These are phyloP conservation scores for Botrytis byssoidea DNA, from an alignment of 2,329 filamentous ascomycete species.

Conservation along the genomic window DNA sequence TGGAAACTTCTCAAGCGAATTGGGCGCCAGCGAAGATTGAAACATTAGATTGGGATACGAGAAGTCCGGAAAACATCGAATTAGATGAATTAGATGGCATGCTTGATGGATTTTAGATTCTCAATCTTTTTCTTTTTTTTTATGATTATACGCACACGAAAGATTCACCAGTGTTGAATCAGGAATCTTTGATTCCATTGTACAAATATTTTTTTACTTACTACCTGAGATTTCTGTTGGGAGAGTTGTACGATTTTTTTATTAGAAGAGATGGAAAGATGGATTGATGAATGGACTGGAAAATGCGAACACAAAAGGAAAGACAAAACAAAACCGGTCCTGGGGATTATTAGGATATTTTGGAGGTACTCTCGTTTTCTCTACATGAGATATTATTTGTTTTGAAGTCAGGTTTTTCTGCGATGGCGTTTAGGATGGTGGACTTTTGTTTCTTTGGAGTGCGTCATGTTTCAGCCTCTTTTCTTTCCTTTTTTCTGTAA, in stretches of 20 bases:
- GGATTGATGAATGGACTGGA: not conserved
- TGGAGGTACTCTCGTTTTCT: constrained; percentile 9
- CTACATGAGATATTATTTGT: not conserved
- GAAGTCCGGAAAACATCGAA: constrained; percentile 83
- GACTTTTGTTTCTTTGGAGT: not conserved
- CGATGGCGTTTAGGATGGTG: not conserved
- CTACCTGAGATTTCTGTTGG: not conserved
- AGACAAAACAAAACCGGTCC: not conserved
- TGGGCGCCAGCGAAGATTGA: constrained; percentile 37
- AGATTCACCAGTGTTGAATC: constrained; percentile 3
- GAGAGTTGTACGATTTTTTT: constrained; percentile 8
- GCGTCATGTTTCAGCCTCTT: not conserved
- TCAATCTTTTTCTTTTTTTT: not conserved
- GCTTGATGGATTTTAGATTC: constrained; percentile 61
- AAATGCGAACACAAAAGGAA: constrained; percentile 2
- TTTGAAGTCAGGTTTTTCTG: not conserved
- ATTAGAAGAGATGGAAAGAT: constrained; percentile 11
- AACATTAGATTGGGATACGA: constrained; percentile 57
- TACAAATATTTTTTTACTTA: constrained; percentile 8
- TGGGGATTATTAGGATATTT: not conserved
- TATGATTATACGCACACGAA: constrained; percentile 7
- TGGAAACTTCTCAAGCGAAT: constrained; percentile 22
- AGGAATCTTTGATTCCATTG: constrained; percentile 10
- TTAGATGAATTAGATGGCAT: constrained; percentile 90
- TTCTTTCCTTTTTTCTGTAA: not conserved